Base-by-base conservation (phyloP, 805 yeast genomes). In the Saccharomycopsis fodiens region DNA sequence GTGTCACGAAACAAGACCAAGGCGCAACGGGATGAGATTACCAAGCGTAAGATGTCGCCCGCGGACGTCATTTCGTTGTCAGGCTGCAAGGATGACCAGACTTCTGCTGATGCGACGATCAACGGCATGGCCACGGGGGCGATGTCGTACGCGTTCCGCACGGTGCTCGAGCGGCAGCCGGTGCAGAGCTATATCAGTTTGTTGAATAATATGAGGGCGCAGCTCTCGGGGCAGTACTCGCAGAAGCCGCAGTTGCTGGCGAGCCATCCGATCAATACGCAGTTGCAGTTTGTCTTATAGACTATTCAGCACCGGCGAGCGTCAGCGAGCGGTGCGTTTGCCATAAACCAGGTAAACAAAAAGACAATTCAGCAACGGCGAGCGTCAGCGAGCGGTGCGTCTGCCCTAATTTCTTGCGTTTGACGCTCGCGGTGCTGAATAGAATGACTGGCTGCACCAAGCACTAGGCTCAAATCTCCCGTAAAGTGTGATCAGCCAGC, bases 231-330 rank as follows among this genome's bases (percentile, higher is more conserved):
- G 0, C 82, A 79, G 59, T 86, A 83, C 64, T 63, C 81, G 6
- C 96, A 87, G 62, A 85, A 83, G 57, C 95, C 95, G 1, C 96
- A 86, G 64, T 65, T 86, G 46, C 77, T 87, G 20, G 66, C 85
- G 5, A 79, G 88, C 2, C 95, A 85, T 62, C 91, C 89, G n/a
- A 74, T 84, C 51, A 91, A 85, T 54, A 67, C 68, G 27, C 74
- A 76, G 51, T 57, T 74, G 43, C 71, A 66, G 51, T 78, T 78
- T 52, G 66, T 72, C 7, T 56, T 74, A 32, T 32, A 32, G 29
- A 25, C 29, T 6, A 25, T 25, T n/a, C n/a, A n/a, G n/a, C n/a
- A n/a, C n/a, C n/a, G n/a, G n/a, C n/a, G n/a, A n/a, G n/a, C n/a
- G n/a, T n/a, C n/a, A n/a, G n/a, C n/a, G n/a, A n/a, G n/a, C n/a